A percentile compares a stretch with the other conserved stretches of the same genome.
These are phyloP conservation scores for Metschnikowia reukaufii DNA, from an alignment of 805 yeast species.

Conservation along the genomic window DNA sequence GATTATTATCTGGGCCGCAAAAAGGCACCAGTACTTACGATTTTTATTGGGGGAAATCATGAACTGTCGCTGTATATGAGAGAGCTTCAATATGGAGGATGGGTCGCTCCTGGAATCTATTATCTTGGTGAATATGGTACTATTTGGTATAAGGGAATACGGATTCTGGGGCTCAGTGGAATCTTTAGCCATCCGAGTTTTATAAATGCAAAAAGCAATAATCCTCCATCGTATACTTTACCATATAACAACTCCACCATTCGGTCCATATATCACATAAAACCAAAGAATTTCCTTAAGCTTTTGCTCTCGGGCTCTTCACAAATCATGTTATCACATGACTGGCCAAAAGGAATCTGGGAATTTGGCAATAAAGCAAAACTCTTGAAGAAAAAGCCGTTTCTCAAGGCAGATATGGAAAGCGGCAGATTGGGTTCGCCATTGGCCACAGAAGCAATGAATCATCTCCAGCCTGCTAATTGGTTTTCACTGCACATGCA, in stretches of 20 bases:
- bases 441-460: conserved; percentile 54
- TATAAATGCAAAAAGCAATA: conserved; percentile 9
- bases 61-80: conserved; percentile 79
- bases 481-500: conserved; percentile 95
- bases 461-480: conserved; percentile 54
- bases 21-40: conserved; percentile 71
- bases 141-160: conserved; percentile 70
- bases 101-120: conserved; percentile 87
- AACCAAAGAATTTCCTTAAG: conserved; percentile 62
- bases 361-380: conserved; percentile 55
- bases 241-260: conserved; percentile 51
- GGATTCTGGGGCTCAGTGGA: conserved; percentile 84
- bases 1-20: conserved; percentile 61
- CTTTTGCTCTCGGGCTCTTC: conserved; percentile 42
- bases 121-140: conserved; percentile 78
- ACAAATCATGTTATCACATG: conserved; percentile 76
- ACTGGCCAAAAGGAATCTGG: conserved; percentile 88
- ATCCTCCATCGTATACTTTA: conserved; percentile 21
- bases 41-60: conserved; percentile 94
- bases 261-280: conserved; percentile 70
- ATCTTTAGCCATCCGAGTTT: conserved; percentile 56
- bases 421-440: conserved; percentile 71
- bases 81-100: conserved; percentile 82
- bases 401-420: conserved; percentile 62
- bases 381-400: conserved; percentile 62